Base-by-base conservation (phyloP, 1,139 yeast genomes). In the Kodamaea arcana region DNA sequence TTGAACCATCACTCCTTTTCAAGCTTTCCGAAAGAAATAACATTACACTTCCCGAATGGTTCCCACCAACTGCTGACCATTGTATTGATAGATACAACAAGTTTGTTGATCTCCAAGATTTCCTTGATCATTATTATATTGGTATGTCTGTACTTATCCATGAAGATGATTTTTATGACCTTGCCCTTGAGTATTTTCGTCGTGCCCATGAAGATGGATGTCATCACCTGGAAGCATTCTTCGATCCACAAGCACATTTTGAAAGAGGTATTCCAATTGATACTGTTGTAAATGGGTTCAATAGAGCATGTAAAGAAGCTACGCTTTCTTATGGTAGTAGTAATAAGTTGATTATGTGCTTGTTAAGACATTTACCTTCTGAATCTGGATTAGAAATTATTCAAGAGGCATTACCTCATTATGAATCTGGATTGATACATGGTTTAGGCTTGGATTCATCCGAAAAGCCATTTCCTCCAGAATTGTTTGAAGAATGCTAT, bases 171-270 rank as follows among this genome's bases (percentile, higher is more conserved):
- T 84, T 62, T 54, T 80, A 72, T 45, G 85, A 82, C 47, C 64
- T 84, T 48, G 87, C 92, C n/a, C 78, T 76, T 75, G 79, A 72
- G 8, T 84, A 84, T 56, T 81, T 83, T 58, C 56, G 55, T 32
- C 76, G 71, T 46, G 86, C 86, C 6, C 56, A 72, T 35, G 46
- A 54, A 4, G 87, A 84, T 51, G 86, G 86, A 13, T 65, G 82
- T 39, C 56, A 56, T 32, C 87, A 80, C 52, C 69, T 82, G 2
- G 94, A 84, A 57, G 78, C 80, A 1, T 84, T 83, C 54, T 84
- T 82, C 48, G 94, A 84, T 51, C 94, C 94, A 16, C 94, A 84
- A 59, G 87, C 87, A 17, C 94, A 84, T 51, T 69, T 82, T 21
- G 80, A 78, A 42, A 68, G 94, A 48, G 83, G 80, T 7, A 64